Base-by-base conservation (phyloP, 305 asterid species). In the Fraxinus angustifolia region DNA sequence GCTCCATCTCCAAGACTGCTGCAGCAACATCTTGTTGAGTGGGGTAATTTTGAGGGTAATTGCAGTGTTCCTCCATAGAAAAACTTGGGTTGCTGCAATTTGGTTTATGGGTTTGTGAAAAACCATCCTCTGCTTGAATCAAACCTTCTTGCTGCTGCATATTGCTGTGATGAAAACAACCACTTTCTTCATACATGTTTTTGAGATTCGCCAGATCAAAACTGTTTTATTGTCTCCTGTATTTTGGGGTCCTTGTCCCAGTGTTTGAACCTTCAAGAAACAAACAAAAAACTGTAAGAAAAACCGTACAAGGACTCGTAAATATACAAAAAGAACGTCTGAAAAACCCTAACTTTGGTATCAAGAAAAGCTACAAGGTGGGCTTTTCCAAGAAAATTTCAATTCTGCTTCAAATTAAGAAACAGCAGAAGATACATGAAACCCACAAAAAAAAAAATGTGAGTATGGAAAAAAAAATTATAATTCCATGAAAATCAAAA, bases 1-100 rank as follows among this genome's bases (percentile, higher is more conserved):
- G 81, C 87, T 90, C 94, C 86, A 91, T 85, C 60, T 90, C 98
- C 83, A 91, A 82, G 35, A 91, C 89, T 3, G 91, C 81, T 1
- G 85, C 85, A 4, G 81, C 84, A 4, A 85, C 84, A 33, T 81
- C 85, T 62, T 81, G 88, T 8, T 83, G 89, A 31, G 78, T 65
- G 31, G 80, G 26, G 30, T 60, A 78, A 68, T 75, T 80, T 0
- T 86, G 85, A 28, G 85, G 86, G 80, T 73, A 83, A 56, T 77
- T 79, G 75, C 82, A 14, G 74, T 84, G 86, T 6, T 86, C 94
- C 33, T 87, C 91, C 75, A 88, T 87, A 45, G 92, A 85, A 38
- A 87, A 90, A 73, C 75, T 81, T 28, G 81, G 87, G 77, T 81
- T 83, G 10, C 21, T 73, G 81, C 82, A 82, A 38, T 86, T 81